phyloP scores from a whole-genome alignment of 129 eudicot species.

The Logfia minima region DNA sequence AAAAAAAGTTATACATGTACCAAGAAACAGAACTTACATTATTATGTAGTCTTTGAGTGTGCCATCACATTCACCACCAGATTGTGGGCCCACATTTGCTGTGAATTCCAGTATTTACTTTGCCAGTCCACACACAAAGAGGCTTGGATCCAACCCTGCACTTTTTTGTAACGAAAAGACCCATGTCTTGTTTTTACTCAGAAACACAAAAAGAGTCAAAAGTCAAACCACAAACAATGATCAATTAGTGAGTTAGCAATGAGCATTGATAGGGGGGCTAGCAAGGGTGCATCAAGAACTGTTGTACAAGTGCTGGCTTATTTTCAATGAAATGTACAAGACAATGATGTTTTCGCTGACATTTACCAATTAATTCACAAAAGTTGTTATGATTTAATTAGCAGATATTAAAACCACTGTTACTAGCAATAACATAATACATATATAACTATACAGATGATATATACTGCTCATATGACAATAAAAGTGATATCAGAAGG shows the following conservation, averaged over 20 bases:
- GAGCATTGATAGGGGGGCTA: slow-evolving; percentile 19
- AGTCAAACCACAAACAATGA: slow-evolving; percentile 38
- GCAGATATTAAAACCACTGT: neutral
- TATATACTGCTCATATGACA: neutral
- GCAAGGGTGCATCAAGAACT: slow-evolving; percentile 20
- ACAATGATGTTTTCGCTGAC: slow-evolving; percentile 32
- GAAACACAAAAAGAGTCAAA: slow-evolving; percentile 30
- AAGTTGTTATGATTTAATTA: slow-evolving; percentile 3
- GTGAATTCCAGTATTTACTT: slow-evolving; percentile 29
- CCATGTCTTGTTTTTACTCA: slow-evolving; percentile 37
- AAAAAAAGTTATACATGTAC: neutral
- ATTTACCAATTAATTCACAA: slow-evolving; percentile 15
- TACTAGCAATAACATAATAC: neutral
- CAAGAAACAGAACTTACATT: slow-evolving; percentile 21
- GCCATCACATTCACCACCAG: slow-evolving; percentile 43
- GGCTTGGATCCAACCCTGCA: slow-evolving; percentile 36
- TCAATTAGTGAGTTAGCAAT: slow-evolving; percentile 31
- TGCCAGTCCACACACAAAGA: slow-evolving; percentile 24
- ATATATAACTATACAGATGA: neutral
- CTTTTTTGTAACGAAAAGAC: slow-evolving; percentile 36
- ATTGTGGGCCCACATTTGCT: slow-evolving; percentile 39
- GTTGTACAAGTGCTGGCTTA: slow-evolving; percentile 22
- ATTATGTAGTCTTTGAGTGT: slow-evolving; percentile 27
- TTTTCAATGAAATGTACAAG: slow-evolving; percentile 33
- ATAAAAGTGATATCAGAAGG: neutral